Evolutionary conservation across 140 eudicot species (phyloP), one percentile per base, ranked within the genome.

Genomic region (Senecio squalidus): DNA sequence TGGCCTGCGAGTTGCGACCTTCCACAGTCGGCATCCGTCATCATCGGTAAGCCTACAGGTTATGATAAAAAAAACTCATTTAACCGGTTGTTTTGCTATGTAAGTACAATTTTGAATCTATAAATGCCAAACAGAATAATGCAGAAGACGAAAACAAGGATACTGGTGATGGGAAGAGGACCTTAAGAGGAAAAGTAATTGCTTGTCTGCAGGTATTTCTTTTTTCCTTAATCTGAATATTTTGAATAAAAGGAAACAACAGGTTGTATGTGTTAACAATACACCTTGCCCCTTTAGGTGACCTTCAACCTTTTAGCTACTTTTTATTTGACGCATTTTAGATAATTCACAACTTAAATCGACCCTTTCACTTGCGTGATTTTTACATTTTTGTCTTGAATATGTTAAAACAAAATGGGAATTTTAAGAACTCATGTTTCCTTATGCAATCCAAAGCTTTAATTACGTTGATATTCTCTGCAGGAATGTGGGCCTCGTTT

Each of bases 401-500:
- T 38, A 10, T 3, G 3, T 2, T 38, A 13, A 2, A 44, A 44
- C 15, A 43, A 16, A 43, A 6, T 4, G 9, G 6, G 5, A n/a
- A n/a, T n/a, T n/a, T n/a, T n/a, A n/a, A n/a, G n/a, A n/a, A n/a
- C n/a, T n/a, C n/a, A n/a, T n/a, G n/a, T n/a, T n/a, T n/a, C n/a
- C n/a, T n/a, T n/a, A n/a, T n/a, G n/a, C n/a, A n/a, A n/a, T n/a
- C n/a, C n/a, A n/a, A n/a, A n/a, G n/a, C n/a, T 3, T 5, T 0
- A 59, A 9, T 11, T 4, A 7, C 18, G 45, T 16, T 26, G 24
- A 29, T 59, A 51, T 6, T 30, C 15, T 80, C n/a, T n/a, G 62
- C 86, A 90, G 98, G 98, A 91, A 79, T 91, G 98, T 55, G 96
- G 96, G 17, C 98, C 96, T 48, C 91, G 96, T 34, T 91, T 91